A percentile compares a stretch with the other conserved stretches of the same genome.
These are phyloP conservation scores for Geotrichum klebahnii DNA, from an alignment of 1,139 yeast genomes.

Conservation along the genomic window DNA sequence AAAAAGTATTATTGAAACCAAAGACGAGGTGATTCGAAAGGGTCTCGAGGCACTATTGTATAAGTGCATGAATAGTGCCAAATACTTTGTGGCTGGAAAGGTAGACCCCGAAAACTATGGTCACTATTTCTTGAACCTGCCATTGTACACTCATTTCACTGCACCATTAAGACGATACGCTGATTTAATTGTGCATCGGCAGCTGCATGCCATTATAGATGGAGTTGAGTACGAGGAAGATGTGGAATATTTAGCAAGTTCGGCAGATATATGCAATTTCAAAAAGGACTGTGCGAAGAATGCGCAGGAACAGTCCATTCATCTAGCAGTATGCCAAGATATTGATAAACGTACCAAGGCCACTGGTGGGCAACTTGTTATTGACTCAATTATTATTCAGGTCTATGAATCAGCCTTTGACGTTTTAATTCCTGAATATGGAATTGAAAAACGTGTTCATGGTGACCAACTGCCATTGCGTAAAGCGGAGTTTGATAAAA, in stretches of 20 bases:
- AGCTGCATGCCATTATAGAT: constrained; percentile 63
- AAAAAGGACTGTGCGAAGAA: constrained; percentile 89
- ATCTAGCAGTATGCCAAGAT: constrained; percentile 75
- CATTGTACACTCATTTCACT: constrained; percentile 89
- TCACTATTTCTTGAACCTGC: constrained; percentile 77
- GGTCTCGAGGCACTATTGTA: constrained; percentile 75
- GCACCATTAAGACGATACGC: constrained; percentile 90
- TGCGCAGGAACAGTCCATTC: constrained; percentile 94
- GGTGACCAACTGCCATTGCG: constrained; percentile 92
- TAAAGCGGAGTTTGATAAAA: constrained; percentile 86
- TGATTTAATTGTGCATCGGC: constrained; percentile 89
- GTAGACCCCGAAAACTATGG: constrained; percentile 69
- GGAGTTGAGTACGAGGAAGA: constrained; percentile 49
- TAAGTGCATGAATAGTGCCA: constrained; percentile 82
- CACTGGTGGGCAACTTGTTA: constrained; percentile 60
- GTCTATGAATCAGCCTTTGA: constrained; percentile 96
- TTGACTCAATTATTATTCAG: constrained; percentile 83
- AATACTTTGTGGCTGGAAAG: constrained; percentile 83
- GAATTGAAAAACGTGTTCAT: constrained; percentile 94
- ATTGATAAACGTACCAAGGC: constrained; percentile 71
- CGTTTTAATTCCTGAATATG: constrained; percentile 88
- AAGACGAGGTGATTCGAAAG: constrained; percentile 60
- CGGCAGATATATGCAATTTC: constrained; percentile 90
- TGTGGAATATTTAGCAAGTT: constrained; percentile 67
- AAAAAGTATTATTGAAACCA: constrained; percentile 61